Conservation (phyloP, 495 filamentous ascomycete species). For the Collariella sp. region DNA sequence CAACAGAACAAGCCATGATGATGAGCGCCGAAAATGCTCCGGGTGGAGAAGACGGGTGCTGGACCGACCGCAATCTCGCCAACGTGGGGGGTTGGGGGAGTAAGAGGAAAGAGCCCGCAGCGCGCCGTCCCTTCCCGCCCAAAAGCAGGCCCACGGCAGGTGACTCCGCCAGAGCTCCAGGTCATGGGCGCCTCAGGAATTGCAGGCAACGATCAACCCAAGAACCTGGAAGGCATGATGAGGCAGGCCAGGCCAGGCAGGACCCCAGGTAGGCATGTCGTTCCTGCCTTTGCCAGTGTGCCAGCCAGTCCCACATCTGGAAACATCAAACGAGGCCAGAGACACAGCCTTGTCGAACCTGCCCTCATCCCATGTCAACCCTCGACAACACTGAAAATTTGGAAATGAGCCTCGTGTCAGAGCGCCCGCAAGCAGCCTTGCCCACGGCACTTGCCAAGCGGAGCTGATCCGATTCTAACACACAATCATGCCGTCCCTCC, state of each 20-base stretch:
- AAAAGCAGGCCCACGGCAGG: too few relatives aligned
- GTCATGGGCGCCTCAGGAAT: too few relatives aligned
- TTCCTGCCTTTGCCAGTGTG: too few relatives aligned
- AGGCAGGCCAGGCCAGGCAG: too few relatives aligned
- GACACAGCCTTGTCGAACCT: too few relatives aligned
- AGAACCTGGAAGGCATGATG: too few relatives aligned
- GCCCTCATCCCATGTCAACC: too few relatives aligned
- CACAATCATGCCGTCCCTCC: background rate
- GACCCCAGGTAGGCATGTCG: too few relatives aligned
- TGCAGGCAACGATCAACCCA: too few relatives aligned
- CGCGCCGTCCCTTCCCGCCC: background rate
- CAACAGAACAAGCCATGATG: background rate
- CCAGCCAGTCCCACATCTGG: too few relatives aligned
- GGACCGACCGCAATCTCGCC: background rate
- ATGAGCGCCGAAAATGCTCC: background rate
- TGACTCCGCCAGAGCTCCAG: too few relatives aligned
- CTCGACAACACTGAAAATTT: background rate
- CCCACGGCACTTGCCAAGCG: background rate
- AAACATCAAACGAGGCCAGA: too few relatives aligned
- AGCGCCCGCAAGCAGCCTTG: background rate
- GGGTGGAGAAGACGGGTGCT: background rate
- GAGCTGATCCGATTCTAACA: background rate
- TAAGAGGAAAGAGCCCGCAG: background rate
- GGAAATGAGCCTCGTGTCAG: background rate
- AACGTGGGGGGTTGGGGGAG: slow-evolving; percentile 1